Evolutionary conservation across 2,329 filamentous ascomycete genomes (phyloP).

Genomic region (Didymella exigua): DNA sequence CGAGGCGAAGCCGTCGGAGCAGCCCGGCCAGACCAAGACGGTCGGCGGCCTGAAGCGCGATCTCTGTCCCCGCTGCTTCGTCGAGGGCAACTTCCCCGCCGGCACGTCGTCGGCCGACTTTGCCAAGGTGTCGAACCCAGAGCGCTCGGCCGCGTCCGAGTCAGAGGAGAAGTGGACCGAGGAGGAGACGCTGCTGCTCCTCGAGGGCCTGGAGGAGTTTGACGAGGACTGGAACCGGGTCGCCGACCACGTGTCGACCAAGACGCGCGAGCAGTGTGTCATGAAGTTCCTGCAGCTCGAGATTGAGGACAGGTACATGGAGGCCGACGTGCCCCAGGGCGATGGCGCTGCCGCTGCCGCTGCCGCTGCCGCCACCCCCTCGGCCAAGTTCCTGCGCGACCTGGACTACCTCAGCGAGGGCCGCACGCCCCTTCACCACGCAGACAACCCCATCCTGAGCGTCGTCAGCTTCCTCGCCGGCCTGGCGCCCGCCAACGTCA

Average conservation of each 20-base stretch:
- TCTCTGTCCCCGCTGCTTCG: slow-evolving; percentile 87
- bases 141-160: slow-evolving; percentile 77
- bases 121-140: slow-evolving; percentile 85
- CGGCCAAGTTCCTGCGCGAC: slow-evolving; percentile 46
- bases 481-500: slow-evolving; percentile 85
- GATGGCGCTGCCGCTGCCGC: too few relatives aligned
- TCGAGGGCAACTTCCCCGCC: slow-evolving; percentile 80
- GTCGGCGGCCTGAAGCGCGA: slow-evolving; percentile 74
- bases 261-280: slow-evolving; percentile 94
- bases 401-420: slow-evolving; percentile 73
- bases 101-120: slow-evolving; percentile 83
- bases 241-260: slow-evolving; percentile 87
- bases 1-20: slow-evolving; percentile 65
- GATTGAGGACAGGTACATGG: slow-evolving; percentile 96
- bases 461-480: slow-evolving; percentile 93
- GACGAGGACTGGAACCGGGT: slow-evolving; percentile 97
- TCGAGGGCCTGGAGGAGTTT: slow-evolving; percentile 90
- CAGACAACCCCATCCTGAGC: slow-evolving; percentile 95
- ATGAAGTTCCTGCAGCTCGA: slow-evolving; percentile 95
- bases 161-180: slow-evolving; percentile 90
- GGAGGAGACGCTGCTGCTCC: slow-evolving; percentile 81
- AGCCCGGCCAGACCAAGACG: slow-evolving; percentile 57
- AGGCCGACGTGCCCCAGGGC: slow-evolving; percentile 69
- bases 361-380: slow-evolving; percentile 56
- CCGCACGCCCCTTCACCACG: slow-evolving; percentile 85